A percentile compares a stretch with the other conserved stretches of the same genome.
Evolutionary conservation across 1,284 basidiomycete genomes (phyloP).

Genomic region (Rhodotorula sp.): DNA sequence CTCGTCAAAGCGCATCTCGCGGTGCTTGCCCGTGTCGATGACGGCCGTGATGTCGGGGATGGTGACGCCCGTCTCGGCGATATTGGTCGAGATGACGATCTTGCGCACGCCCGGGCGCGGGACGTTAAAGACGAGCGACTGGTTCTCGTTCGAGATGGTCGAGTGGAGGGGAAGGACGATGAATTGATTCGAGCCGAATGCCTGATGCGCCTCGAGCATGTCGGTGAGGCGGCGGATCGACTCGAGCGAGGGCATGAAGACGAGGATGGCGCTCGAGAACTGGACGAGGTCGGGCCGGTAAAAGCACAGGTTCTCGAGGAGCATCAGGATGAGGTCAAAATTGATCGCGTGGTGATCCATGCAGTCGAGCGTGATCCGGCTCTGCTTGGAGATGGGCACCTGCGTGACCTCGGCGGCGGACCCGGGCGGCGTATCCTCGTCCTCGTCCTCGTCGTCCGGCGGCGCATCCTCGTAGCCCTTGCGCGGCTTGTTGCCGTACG

Average conservation of each 20-base stretch:
- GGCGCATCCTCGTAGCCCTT: slow-evolving; percentile 67
- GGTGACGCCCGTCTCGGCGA: slow-evolving; percentile 92
- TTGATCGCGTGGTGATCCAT: slow-evolving; percentile 88
- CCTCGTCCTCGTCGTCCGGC: slow-evolving; percentile 70
- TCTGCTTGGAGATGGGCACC: slow-evolving; percentile 56
- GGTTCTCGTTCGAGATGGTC: slow-evolving; percentile 80
- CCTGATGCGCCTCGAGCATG: slow-evolving; percentile 70
- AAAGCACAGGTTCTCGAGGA: slow-evolving; percentile 86
- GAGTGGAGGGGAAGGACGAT: slow-evolving; percentile 90
- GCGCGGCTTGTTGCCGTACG: slow-evolving; percentile 63
- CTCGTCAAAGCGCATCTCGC: slow-evolving; percentile 93
- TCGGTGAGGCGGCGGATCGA: slow-evolving; percentile 83
- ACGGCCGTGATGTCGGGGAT: slow-evolving; percentile 98
- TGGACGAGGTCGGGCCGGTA: slow-evolving; percentile 58
- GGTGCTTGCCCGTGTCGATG: slow-evolving; percentile 92
- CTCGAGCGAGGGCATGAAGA: slow-evolving; percentile 92
- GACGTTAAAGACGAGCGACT: slow-evolving; percentile 84
- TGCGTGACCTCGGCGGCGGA: slow-evolving; percentile 36
- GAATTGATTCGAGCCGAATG: slow-evolving; percentile 72
- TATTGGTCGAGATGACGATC: slow-evolving; percentile 59
- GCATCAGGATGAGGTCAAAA: slow-evolving; percentile 73
- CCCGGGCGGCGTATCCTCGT: slow-evolving; percentile 63
- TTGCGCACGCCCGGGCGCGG: slow-evolving; percentile 57
- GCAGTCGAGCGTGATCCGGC: slow-evolving; percentile 76
- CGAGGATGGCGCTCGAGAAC: slow-evolving; percentile 79